A percentile compares a stretch with the other conserved stretches of the same genome.
phyloP scores from a whole-genome alignment of 331 rosid species.

The Malus hybrid region DNA sequence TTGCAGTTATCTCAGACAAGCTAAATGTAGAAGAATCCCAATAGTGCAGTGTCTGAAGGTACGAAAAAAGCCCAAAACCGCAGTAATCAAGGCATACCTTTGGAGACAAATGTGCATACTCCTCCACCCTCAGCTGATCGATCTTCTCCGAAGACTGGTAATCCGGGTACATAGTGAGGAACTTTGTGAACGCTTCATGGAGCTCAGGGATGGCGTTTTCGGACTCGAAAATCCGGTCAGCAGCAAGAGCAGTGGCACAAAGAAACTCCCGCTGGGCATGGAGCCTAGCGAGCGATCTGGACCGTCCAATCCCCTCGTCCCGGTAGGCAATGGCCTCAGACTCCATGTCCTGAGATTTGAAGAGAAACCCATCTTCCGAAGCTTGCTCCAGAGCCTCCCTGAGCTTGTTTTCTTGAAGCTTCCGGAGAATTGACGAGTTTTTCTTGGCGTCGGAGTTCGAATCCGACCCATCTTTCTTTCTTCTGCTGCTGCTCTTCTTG shows the following conservation, averaged over 20 bases:
- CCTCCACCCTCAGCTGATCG: conserved; percentile 77
- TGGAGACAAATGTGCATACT: conserved; percentile 67
- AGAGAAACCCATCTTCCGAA: conserved; percentile 82
- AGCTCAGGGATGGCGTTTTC: conserved; percentile 63
- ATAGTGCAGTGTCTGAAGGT: conserved; percentile 79
- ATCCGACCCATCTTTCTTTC: conserved; percentile 43
- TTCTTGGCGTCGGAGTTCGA: conserved; percentile 35
- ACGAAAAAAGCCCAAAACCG: conserved; percentile 92
- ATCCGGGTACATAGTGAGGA: conserved; percentile 88
- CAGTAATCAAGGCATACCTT: conserved; percentile 99
- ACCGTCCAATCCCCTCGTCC: conserved; percentile 61
- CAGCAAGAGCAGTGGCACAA: conserved; percentile 82
- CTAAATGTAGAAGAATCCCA: conserved; percentile 98
- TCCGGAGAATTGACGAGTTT: conserved; percentile 66
- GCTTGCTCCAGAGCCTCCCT: conserved; percentile 99
- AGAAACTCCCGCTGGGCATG: conserved; percentile 91
- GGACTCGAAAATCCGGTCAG: conserved; percentile 64
- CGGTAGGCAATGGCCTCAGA: conserved; percentile 42
- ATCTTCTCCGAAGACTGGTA: conserved; percentile 72
- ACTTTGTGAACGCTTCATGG: conserved; percentile 62
- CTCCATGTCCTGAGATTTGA: conserved; percentile 66
- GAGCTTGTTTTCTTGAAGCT: conserved; percentile 81
- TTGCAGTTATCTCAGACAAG: conserved; percentile 92
- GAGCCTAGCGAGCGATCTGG: conserved; percentile 81
- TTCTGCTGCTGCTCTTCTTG: conserved; percentile 69